Percentiles rank a stretch among this genome's conserved stretches.
These are phyloP conservation scores for Trametes villosa DNA, from an alignment of 768 basidiomycete species.

Conservation along the genomic window DNA sequence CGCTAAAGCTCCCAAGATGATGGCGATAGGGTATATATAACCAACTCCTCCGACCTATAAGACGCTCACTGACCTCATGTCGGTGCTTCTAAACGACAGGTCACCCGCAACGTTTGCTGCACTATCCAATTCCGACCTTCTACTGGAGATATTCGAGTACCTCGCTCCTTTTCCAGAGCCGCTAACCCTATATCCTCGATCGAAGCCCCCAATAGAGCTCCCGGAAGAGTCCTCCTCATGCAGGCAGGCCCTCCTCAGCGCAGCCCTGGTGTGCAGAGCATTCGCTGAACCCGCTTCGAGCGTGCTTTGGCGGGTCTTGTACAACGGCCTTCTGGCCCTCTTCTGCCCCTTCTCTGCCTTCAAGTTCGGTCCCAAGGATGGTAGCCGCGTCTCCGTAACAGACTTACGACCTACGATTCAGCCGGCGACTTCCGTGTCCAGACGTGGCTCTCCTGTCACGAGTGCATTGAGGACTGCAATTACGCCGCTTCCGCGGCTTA, in stretches of 20 bases:
- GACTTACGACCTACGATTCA: too few relatives aligned
- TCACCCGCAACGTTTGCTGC: too few relatives aligned
- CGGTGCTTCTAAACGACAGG: too few relatives aligned
- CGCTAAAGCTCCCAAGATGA: too few relatives aligned
- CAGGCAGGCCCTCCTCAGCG: not conserved
- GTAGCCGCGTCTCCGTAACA: too few relatives aligned
- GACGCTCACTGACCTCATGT: too few relatives aligned
- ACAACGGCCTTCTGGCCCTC: not conserved
- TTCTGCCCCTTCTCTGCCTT: not conserved
- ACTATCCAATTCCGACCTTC: not conserved
- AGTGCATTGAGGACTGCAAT: too few relatives aligned
- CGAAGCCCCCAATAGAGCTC: slow-evolving; percentile 76
- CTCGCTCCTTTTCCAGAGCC: not conserved
- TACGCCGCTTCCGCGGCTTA: too few relatives aligned
- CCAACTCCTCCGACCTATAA: too few relatives aligned
- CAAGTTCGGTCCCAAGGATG: not conserved
- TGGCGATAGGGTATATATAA: too few relatives aligned
- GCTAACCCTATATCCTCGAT: slow-evolving; percentile 62
- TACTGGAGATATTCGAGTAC: not conserved
- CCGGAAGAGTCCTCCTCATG: slow-evolving; percentile 64
- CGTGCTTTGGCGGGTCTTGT: not conserved
- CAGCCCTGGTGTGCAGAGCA: not conserved
- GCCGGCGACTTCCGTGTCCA: too few relatives aligned
- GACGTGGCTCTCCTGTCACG: too few relatives aligned
- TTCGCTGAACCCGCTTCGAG: not conserved